Evolutionary conservation across 345 rosid genomes (phyloP).

Genomic region (Ceriops tagal): DNA sequence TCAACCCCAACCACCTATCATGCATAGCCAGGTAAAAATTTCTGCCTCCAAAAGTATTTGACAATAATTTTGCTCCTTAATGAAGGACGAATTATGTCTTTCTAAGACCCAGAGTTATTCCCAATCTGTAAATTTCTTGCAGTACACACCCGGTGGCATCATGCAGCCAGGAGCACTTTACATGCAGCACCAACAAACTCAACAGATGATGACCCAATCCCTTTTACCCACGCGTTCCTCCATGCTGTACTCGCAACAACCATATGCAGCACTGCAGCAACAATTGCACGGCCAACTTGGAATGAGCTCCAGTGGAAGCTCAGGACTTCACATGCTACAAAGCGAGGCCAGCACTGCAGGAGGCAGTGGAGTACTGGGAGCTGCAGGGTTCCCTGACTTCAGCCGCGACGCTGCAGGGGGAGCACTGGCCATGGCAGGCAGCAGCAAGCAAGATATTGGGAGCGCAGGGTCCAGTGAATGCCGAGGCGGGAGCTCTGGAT

Average conservation of each 20-base stretch:
- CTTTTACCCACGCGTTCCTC: conserved; percentile 91
- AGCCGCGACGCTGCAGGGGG: conserved; percentile 41
- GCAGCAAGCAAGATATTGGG: conserved; percentile 81
- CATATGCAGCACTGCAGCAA: conserved; percentile 73
- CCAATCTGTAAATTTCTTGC: conserved; percentile 14
- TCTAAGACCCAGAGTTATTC: not conserved
- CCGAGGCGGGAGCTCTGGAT: conserved; percentile 75
- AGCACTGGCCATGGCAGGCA: conserved; percentile 45
- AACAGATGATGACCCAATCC: conserved; percentile 83
- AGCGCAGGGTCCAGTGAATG: conserved; percentile 60
- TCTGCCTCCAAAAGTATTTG: not conserved
- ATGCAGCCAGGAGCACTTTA: conserved; percentile 83
- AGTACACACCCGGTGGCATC: conserved; percentile 69
- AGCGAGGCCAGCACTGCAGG: conserved; percentile 59
- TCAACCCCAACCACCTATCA: conserved; percentile 82
- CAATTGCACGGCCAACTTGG: conserved; percentile 90
- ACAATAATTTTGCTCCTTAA: too few relatives aligned
- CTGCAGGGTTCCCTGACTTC: conserved; percentile 69
- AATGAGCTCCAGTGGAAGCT: conserved; percentile 65
- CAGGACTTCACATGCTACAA: conserved; percentile 61
- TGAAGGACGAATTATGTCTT: not conserved
- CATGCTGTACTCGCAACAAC: conserved; percentile 81
- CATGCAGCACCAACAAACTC: conserved; percentile 88
- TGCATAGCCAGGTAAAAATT: conserved; percentile 74
- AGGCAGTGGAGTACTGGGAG: conserved; percentile 55